A percentile compares a stretch with the other conserved stretches of the same genome.
These are phyloP conservation scores for Simmondsia chinensis DNA, from an alignment of 148 eudicot genomes.

Conservation along the genomic window DNA sequence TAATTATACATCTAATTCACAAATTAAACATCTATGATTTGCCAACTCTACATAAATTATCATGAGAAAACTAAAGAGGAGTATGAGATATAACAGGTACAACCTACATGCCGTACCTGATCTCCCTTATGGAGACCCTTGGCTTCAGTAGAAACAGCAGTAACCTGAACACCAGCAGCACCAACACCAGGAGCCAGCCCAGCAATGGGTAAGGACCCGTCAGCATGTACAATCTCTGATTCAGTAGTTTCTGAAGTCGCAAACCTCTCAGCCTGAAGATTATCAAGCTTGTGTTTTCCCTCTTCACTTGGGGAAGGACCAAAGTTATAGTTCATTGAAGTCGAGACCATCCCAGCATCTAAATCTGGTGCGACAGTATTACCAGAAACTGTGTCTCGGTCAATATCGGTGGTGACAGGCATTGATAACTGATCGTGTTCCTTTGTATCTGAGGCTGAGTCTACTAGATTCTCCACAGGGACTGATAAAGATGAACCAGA, in stretches of 20 bases:
- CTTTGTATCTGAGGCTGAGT: constrained; percentile 6
- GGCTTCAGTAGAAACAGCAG: constrained; percentile 16
- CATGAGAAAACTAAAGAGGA: background rate
- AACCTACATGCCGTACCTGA: constrained; percentile 89
- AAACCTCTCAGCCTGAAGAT: constrained; percentile 5
- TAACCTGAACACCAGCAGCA: constrained; percentile 8
- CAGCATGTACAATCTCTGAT: constrained; percentile 9
- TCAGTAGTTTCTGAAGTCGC: constrained; percentile 12
- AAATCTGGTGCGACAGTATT: constrained; percentile 12
- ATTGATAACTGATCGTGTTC: constrained; percentile 13
- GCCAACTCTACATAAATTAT: background rate
- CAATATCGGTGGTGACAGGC: constrained; percentile 10
- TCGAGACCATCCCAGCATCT: constrained; percentile 14
- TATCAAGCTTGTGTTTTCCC: constrained; percentile 5
- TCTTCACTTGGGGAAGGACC: constrained; percentile 4
- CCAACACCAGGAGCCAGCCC: background rate
- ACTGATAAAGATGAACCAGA: constrained; percentile 13
- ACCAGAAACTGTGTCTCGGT: constrained; percentile 3
- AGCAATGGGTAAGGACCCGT: constrained; percentile 1
- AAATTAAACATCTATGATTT: background rate
- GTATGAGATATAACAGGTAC: constrained; percentile 45
- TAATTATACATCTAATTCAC: constrained; percentile 30
- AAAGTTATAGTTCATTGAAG: background rate
- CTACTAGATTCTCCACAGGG: constrained; percentile 13
- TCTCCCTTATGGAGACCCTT: constrained; percentile 27